Base-by-base conservation (phyloP, 1,284 basidiomycete genomes). In the Boletus semigastroideus region DNA sequence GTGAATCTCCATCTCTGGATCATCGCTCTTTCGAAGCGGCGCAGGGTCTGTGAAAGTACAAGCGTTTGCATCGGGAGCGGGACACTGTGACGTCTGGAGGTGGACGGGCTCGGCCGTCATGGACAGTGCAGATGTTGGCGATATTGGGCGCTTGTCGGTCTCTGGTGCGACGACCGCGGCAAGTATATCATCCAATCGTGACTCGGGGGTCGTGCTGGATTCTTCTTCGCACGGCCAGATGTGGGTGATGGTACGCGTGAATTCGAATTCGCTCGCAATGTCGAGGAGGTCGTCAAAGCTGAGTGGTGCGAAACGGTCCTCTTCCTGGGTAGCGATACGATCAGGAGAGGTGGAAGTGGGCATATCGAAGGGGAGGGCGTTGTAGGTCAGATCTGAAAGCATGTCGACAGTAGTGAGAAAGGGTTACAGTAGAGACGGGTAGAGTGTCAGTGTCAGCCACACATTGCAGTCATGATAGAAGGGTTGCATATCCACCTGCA, bases 181-280 rank as follows among this genome's bases (percentile, higher is more conserved):
- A 11, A 66, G 45, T 46, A 70, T 53, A 17, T 66, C 54, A 12
- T 66, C 58, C 45, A 67, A 40, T 48, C 11, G 38, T 2, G 45
- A 48, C 25, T 62, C 63, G 20, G 39, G 19, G 22, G 25, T 49
- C 44, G 34, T 16, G 38, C 7, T 12, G 10, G 33, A n/a, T 14
- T 65, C 61, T 30, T 64, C 58, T 33, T 67, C 64, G 37, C 39
- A 48, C 43, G 62, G 56, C 51, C 60, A 56, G 47, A 63, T 34
- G 36, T 61, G 60, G 12, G 54, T 52, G 50, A 68, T 58, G 19
- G 55, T 55, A 43, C 31, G 54, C 25, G 64, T 51, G 46, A 65
- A 63, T 44, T 68, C 66, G 45, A 64, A 67, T 31, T 70, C 67
- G 43, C 45, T 59, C 2, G 66, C 66, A 16, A 65, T 68, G 22